These are phyloP conservation scores for Ustilago tritici DNA, from an alignment of 1,284 basidiomycete genomes.

Conservation along the genomic window DNA sequence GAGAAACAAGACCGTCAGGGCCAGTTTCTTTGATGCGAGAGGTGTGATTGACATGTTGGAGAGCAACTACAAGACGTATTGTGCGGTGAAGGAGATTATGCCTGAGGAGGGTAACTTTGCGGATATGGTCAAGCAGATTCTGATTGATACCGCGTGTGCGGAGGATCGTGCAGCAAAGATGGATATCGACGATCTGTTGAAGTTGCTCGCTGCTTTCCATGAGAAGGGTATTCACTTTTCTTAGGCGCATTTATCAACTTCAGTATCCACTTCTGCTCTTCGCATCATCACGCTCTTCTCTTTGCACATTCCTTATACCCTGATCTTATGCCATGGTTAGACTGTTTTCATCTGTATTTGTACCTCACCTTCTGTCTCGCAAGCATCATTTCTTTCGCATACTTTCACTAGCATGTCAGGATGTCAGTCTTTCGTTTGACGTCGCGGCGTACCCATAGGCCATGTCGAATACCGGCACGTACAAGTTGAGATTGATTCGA, in stretches of 20 bases:
- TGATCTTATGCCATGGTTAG: neutral
- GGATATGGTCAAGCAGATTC: constrained; percentile 79
- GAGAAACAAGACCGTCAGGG: constrained; percentile 89
- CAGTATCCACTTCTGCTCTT: neutral
- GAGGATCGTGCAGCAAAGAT: constrained; percentile 84
- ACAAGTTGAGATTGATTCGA: constrained; percentile 2
- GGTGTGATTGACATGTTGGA: constrained; percentile 95
- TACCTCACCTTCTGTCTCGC: constrained; percentile 13
- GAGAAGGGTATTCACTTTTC: constrained; percentile 85
- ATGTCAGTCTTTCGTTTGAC: too few species aligned
- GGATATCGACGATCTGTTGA: constrained; percentile 85
- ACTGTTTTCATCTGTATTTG: constrained; percentile 25
- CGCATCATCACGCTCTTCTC: neutral
- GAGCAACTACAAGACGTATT: constrained; percentile 94
- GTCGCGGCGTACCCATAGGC: neutral
- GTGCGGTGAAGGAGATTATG: constrained; percentile 76
- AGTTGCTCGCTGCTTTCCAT: constrained; percentile 82
- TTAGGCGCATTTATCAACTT: constrained; percentile 60
- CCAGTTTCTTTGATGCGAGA: constrained; percentile 84
- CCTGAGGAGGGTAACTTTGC: constrained; percentile 49
- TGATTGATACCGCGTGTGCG: constrained; percentile 77
- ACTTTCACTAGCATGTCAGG: neutral
- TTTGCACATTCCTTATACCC: constrained; percentile 16
- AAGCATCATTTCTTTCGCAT: constrained; percentile 15
- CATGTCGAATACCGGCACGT: neutral